Percentiles rank a stretch among this genome's conserved stretches.
phyloP scores from a whole-genome alignment of 768 basidiomycete genomes.

The Tulasnella calospora region DNA sequence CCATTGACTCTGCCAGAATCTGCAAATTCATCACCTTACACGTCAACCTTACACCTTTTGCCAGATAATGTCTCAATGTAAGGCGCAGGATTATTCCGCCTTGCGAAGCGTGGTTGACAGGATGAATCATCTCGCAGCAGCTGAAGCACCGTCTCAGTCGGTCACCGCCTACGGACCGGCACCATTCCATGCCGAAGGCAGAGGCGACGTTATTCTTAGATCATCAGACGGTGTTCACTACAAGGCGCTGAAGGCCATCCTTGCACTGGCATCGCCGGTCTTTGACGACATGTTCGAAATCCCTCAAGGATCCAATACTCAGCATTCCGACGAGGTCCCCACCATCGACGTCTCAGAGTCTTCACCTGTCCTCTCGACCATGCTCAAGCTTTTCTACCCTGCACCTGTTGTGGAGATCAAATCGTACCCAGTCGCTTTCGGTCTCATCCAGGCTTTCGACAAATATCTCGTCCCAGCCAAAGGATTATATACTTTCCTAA shows the following conservation, averaged over 20 bases:
- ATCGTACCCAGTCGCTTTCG: neutral
- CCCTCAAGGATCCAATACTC: neutral
- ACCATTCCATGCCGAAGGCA: neutral
- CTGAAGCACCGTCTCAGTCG: neutral
- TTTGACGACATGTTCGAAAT: slow-evolving; percentile 49
- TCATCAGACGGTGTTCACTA: slow-evolving; percentile 52
- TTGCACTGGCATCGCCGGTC: slow-evolving; percentile 54
- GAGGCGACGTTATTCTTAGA: slow-evolving; percentile 48
- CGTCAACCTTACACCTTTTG: neutral
- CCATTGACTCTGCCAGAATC: neutral
- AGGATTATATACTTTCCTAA: neutral
- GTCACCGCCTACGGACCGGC: neutral
- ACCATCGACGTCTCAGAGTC: slow-evolving; percentile 18
- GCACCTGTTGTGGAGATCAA: neutral
- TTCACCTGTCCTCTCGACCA: neutral
- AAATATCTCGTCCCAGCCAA: neutral
- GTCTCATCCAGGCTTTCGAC: slow-evolving; percentile 9
- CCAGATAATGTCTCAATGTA: neutral
- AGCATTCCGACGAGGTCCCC: neutral
- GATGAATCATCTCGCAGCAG: neutral
- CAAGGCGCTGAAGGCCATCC: slow-evolving; percentile 50
- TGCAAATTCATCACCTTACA: neutral
- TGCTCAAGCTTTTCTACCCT: slow-evolving; percentile 18
- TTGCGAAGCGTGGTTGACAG: neutral
- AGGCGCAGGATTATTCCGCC: neutral